These are phyloP conservation scores for Cytospora chrysosperma DNA, from an alignment of 2,329 filamentous ascomycete species.

Conservation along the genomic window DNA sequence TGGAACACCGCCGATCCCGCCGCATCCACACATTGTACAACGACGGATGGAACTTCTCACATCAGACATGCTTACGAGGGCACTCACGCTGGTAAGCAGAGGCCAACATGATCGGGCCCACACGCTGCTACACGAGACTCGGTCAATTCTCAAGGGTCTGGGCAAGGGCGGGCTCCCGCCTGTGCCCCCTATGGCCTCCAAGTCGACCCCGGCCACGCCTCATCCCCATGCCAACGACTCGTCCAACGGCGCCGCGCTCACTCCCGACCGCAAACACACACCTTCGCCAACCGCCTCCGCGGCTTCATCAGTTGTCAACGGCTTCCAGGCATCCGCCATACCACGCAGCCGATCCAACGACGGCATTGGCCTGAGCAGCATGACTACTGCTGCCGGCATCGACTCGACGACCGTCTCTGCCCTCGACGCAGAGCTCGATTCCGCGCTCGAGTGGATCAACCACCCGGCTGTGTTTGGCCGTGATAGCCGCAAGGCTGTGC, in stretches of 20 bases:
- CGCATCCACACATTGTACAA: conserved; percentile 92
- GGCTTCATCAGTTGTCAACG: conserved; percentile 25
- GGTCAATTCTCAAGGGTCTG: conserved; percentile 91
- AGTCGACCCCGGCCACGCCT: conserved; percentile 49
- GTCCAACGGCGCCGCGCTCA: conserved; percentile 45
- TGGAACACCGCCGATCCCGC: conserved; percentile 79
- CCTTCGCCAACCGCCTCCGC: conserved; percentile 53
- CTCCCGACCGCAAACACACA: conserved; percentile 55
- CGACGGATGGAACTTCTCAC: conserved; percentile 96
- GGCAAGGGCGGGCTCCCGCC: conserved; percentile 93
- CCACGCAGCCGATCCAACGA: conserved; percentile 56
- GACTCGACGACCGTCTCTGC: conserved; percentile 79
- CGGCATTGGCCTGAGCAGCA: conserved; percentile 52
- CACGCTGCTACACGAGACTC: conserved; percentile 87
- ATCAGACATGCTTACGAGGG: conserved; percentile 94
- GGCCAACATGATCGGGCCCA: conserved; percentile 93
- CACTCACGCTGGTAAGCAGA: conserved; percentile 83
- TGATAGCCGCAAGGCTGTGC: conserved; percentile 90
- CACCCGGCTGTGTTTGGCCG: conserved; percentile 93
- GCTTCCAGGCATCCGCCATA: conserved; percentile 43
- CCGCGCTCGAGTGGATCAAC: conserved; percentile 93
- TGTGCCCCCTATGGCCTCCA: conserved; percentile 63
- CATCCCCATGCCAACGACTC: conserved; percentile 41
- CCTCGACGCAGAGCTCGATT: conserved; percentile 86
- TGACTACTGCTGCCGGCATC: conserved; percentile 62